Evolutionary conservation across 257 asterid species (phyloP), one percentile per base, ranked within the genome.

Genomic region (Nicotiana benthamiana): DNA sequence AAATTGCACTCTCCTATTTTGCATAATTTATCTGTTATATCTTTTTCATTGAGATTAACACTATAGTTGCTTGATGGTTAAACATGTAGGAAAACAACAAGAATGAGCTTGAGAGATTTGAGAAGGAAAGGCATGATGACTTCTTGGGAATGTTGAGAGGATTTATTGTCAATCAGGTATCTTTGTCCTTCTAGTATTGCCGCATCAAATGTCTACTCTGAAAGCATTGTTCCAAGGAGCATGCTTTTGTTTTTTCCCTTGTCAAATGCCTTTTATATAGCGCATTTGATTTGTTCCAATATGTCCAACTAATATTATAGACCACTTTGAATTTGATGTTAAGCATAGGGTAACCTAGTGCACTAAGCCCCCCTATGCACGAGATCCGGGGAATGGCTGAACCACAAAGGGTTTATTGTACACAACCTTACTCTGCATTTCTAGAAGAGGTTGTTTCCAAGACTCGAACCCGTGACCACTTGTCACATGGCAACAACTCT

Each of bases 101-200:
- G 89, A 93, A 84, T 75, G 99, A 95, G 88, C 89, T 93, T 63
- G 99, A 87, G 83, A 93, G 99, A 91, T 88, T 93, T 46, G 98
- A 93, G 79, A 87, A 82, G 83, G 98, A 95, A 92, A 90, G 89
- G 86, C 93, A 82, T 36, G 97, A 92, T 79, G 99, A 95, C 89
- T 89, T 95, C 84, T 67, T 93, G 82, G 86, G 83, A 89, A 95
- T 95, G 99, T 87, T 95, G 84, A 93, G 85, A 86, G 99, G 99
- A 80, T 95, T 95, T 80, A 82, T 95, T 75, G 96, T 92, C 80
- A 95, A 95, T 89, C 99, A 95, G 99, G 99, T 92, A 87, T 36
- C 51, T 16, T 32, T 54, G 36, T 80, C 48, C 48, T 54, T 80
- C 79, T 61, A 48, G 24, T 74, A 20, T 74, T 46, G 59, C 32